These are phyloP conservation scores for Verruconis gallopava DNA, from an alignment of 2,329 filamentous ascomycete genomes.

Conservation along the genomic window DNA sequence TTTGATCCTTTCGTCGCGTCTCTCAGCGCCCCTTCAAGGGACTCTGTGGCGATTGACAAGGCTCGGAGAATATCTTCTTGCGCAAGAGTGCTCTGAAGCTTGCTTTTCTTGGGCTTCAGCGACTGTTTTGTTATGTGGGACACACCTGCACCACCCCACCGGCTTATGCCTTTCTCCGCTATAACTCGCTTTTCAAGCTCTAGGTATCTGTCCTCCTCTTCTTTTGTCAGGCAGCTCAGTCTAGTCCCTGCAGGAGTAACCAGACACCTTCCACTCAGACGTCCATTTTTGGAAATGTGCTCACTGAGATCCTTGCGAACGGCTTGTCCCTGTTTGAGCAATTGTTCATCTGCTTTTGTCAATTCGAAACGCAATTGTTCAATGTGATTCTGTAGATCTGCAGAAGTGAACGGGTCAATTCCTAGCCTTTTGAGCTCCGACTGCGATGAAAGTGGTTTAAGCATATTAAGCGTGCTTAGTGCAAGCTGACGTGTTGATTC, in stretches of 20 bases:
- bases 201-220: slow-evolving; percentile 59
- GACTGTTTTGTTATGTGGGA: slow-evolving; percentile 37
- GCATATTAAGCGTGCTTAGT: slow-evolving; percentile 2
- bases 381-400: slow-evolving; percentile 19
- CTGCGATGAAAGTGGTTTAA: slow-evolving; percentile 10
- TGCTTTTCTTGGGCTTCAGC: background rate
- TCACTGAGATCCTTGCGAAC: slow-evolving; percentile 27
- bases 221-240: slow-evolving; percentile 54
- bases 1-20: no score
- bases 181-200: slow-evolving; percentile 50
- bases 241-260: slow-evolving; percentile 67
- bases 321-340: slow-evolving; percentile 38
- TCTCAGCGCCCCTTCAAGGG: background rate
- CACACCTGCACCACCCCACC: slow-evolving; percentile 5
- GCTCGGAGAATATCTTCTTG: slow-evolving; percentile 5
- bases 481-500: slow-evolving; percentile 7
- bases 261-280: slow-evolving; percentile 45
- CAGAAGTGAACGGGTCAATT: slow-evolving; percentile 13
- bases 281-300: slow-evolving; percentile 10
- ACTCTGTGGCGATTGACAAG: background rate
- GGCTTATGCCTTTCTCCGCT: background rate
- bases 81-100: background rate
- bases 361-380: slow-evolving; percentile 9
- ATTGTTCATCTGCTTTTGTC: slow-evolving; percentile 22
- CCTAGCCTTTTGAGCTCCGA: slow-evolving; percentile 16